A percentile compares a stretch with the other conserved stretches of the same genome.
Evolutionary conservation across 768 basidiomycete genomes (phyloP).

Genomic region (Mycena sanguinolenta): DNA sequence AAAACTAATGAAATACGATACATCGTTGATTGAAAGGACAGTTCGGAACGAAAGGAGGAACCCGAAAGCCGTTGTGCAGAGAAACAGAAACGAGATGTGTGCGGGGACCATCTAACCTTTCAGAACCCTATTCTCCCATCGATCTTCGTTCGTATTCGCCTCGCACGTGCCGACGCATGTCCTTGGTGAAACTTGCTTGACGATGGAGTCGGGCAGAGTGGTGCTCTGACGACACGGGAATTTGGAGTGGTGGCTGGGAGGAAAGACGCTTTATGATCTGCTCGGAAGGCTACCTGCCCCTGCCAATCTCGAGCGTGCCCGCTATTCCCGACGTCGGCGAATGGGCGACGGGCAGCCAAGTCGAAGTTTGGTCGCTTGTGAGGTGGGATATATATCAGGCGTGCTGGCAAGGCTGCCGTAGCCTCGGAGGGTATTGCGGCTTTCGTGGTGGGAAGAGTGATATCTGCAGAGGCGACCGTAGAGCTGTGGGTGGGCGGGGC

Average conservation of each 20-base stretch:
- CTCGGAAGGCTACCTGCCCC: neutral
- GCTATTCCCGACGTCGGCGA: constrained; percentile 12
- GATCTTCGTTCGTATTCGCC: neutral
- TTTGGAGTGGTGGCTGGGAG: neutral
- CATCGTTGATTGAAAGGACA: too few species aligned
- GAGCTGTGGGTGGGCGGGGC: neutral
- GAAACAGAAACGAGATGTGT: too few species aligned
- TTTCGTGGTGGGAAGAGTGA: neutral
- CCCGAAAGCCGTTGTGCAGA: too few species aligned
- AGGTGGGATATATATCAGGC: constrained; percentile 12
- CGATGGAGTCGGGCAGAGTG: neutral
- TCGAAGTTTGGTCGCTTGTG: constrained; percentile 23
- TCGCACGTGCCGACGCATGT: constrained; percentile 2
- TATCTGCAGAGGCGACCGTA: neutral
- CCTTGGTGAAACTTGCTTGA: neutral
- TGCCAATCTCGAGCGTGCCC: neutral
- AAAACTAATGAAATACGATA: too few species aligned
- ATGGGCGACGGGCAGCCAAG: constrained; percentile 6
- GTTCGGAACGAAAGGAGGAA: too few species aligned
- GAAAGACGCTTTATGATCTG: constrained; percentile 9
- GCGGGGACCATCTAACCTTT: neutral
- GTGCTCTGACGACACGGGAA: neutral
- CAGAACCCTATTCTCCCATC: neutral
- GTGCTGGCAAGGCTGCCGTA: neutral
- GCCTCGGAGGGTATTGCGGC: neutral